Percentiles rank a stretch among this genome's conserved stretches.
Conservation (phyloP, 805 yeast species). For the Nakazawaea peltata region DNA sequence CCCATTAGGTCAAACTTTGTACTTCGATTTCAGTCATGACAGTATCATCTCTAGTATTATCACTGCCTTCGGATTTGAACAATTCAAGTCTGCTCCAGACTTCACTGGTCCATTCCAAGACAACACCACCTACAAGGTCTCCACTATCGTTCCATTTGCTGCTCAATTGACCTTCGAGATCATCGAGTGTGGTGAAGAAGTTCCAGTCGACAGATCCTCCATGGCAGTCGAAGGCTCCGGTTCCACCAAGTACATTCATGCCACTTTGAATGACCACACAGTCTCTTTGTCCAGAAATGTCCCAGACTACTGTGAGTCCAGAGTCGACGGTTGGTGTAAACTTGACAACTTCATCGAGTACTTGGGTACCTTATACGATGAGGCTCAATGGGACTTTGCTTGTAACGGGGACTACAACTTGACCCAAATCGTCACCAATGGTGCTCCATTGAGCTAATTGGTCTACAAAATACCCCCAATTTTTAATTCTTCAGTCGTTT, state of each 20-base stretch:
- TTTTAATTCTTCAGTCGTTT: not conserved
- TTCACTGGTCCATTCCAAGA: conserved; percentile 11
- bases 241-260: conserved; percentile 11
- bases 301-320: conserved; percentile 13
- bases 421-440: conserved; percentile 61
- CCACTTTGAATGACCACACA: conserved; percentile 13
- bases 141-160: conserved; percentile 32
- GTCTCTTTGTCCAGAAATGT: conserved; percentile 11
- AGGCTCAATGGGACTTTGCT: conserved; percentile 2
- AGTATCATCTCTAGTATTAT: conserved; percentile 2
- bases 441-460: conserved; percentile 42
- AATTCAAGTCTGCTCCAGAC: conserved; percentile 8
- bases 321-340: conserved; percentile 16
- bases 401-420: conserved; percentile 19
- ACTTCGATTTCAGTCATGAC: conserved; percentile 8
- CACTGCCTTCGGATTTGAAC: conserved; percentile 9
- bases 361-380: conserved; percentile 11
- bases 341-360: conserved; percentile 11
- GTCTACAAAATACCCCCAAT: not conserved
- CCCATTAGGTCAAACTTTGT: conserved; percentile 6
- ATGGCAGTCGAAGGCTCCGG: conserved; percentile 5
- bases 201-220: conserved; percentile 10
- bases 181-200: conserved; percentile 22
- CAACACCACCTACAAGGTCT: conserved; percentile 13
- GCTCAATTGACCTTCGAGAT: conserved; percentile 30